A percentile compares a stretch with the other conserved stretches of the same genome.
phyloP scores from a whole-genome alignment of 2,329 filamentous ascomycete genomes.

The Ambrosiella beaveri region DNA sequence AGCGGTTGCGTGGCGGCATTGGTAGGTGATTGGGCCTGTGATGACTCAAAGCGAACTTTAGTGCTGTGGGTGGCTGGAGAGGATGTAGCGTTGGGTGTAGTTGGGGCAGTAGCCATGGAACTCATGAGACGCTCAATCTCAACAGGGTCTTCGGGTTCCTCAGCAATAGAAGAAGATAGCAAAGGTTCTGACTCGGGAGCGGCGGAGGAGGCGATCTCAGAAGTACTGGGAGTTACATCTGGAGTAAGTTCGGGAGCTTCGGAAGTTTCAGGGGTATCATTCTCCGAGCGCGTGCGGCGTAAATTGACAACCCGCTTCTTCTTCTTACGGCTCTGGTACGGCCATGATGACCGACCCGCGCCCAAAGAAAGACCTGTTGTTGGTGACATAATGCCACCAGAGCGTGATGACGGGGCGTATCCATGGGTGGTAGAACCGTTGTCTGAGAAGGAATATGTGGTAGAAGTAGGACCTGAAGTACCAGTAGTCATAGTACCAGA shows the following conservation, averaged over 20 bases:
- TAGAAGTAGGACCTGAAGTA: constrained; percentile 22
- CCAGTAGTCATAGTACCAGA: not conserved
- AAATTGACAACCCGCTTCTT: constrained; percentile 74
- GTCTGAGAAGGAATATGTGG: constrained; percentile 52
- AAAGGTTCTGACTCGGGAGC: constrained; percentile 45
- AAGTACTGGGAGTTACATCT: constrained; percentile 33
- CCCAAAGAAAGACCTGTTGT: constrained; percentile 44
- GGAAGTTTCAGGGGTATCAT: constrained; percentile 20
- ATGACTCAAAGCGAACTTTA: constrained; percentile 8
- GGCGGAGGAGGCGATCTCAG: constrained; percentile 3
- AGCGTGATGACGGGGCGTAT: constrained; percentile 36
- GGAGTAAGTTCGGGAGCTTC: constrained; percentile 30
- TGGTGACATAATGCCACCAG: constrained; percentile 24
- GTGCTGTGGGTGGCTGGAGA: not conserved
- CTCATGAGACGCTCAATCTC: constrained; percentile 19
- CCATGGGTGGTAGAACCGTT: constrained; percentile 46
- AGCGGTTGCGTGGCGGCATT: constrained; percentile 16
- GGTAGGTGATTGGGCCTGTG: not conserved
- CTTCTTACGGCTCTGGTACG: constrained; percentile 53
- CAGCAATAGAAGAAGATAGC: constrained; percentile 37
- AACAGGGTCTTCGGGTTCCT: constrained; percentile 34
- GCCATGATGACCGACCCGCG: constrained; percentile 38
- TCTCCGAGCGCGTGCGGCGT: constrained; percentile 41
- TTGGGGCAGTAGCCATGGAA: not conserved
- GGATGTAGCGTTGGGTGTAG: not conserved